Conservation (phyloP, 768 basidiomycete genomes). For the Heimioporus sp. region DNA sequence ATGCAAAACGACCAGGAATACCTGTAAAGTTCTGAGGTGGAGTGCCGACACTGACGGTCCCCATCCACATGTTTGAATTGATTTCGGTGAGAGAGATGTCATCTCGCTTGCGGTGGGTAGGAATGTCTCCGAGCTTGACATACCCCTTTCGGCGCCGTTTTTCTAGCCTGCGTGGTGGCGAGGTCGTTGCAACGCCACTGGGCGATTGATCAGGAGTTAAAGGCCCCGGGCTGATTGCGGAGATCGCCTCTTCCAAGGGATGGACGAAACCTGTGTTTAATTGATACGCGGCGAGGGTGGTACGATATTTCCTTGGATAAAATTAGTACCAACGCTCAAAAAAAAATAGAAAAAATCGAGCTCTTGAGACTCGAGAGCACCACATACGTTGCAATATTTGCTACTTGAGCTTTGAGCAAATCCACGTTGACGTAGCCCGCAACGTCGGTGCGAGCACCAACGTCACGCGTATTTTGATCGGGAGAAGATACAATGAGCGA, state of each 20-base stretch:
- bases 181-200: background rate
- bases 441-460: background rate
- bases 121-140: too few relatives aligned
- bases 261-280: constrained; percentile 44
- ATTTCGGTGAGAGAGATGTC: constrained; percentile 37
- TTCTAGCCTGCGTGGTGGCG: background rate
- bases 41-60: constrained; percentile 45
- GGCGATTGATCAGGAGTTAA: background rate
- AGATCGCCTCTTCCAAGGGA: constrained; percentile 23
- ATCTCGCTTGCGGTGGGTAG: constrained; percentile 22
- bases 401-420: constrained; percentile 16
- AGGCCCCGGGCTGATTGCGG: constrained; percentile 1
- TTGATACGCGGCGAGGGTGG: constrained; percentile 43
- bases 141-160: constrained; percentile 8
- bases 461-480: background rate
- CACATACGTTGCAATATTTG: constrained; percentile 19
- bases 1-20: constrained; percentile 10
- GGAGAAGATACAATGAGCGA: constrained; percentile 8
- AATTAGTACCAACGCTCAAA: too few relatives aligned
- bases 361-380: background rate
- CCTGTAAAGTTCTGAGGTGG: constrained; percentile 44
- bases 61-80: constrained; percentile 43
- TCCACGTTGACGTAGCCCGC: constrained; percentile 4
- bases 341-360: too few relatives aligned
- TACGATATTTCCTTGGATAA: constrained; percentile 39